Percentiles rank a stretch among this genome's conserved stretches.
These are phyloP conservation scores for Kwoniella newhampshirensis DNA, from an alignment of 768 basidiomycete species.

Conservation along the genomic window DNA sequence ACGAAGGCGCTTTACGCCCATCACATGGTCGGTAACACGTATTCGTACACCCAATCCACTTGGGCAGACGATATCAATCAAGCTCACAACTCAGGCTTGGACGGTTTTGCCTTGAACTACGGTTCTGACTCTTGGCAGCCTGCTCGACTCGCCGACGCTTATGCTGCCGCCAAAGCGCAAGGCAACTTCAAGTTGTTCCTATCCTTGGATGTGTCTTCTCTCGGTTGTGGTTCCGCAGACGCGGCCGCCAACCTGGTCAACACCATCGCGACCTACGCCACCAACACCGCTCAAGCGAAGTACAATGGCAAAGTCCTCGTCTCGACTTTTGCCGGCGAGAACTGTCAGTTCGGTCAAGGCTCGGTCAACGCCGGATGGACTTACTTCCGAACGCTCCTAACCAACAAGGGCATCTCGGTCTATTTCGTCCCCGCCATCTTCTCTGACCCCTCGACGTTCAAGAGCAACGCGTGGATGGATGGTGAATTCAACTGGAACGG, in stretches of 20 bases:
- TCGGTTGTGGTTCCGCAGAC: conserved; percentile 33
- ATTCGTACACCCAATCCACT: conserved; percentile 42
- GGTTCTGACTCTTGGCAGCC: conserved; percentile 52
- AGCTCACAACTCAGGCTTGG: conserved; percentile 51
- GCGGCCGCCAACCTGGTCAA: conserved; percentile 37
- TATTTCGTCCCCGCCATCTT: conserved; percentile 36
- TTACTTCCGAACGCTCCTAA: conserved; percentile 32
- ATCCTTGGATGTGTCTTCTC: conserved; percentile 50
- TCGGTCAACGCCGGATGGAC: conserved; percentile 45
- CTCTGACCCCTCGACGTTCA: conserved; percentile 31
- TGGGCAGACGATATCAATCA: conserved; percentile 52
- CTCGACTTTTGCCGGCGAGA: conserved; percentile 52
- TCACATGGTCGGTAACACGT: conserved; percentile 52
- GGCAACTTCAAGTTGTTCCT: conserved; percentile 44
- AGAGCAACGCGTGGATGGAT: conserved; percentile 54
- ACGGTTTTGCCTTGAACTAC: conserved; percentile 56
- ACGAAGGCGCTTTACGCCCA: conserved; percentile 45
- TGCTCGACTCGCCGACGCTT: conserved; percentile 45
- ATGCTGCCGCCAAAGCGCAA: conserved; percentile 44
- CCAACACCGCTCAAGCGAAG: conserved; percentile 45
- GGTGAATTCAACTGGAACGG: conserved; percentile 64
- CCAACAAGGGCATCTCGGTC: conserved; percentile 7
- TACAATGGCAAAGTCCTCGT: conserved; percentile 51
- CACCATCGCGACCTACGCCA: conserved; percentile 35
- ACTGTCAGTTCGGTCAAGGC: conserved; percentile 52